These are phyloP conservation scores for Solanum arcanum DNA, from an alignment of 257 asterid species.

Conservation along the genomic window DNA sequence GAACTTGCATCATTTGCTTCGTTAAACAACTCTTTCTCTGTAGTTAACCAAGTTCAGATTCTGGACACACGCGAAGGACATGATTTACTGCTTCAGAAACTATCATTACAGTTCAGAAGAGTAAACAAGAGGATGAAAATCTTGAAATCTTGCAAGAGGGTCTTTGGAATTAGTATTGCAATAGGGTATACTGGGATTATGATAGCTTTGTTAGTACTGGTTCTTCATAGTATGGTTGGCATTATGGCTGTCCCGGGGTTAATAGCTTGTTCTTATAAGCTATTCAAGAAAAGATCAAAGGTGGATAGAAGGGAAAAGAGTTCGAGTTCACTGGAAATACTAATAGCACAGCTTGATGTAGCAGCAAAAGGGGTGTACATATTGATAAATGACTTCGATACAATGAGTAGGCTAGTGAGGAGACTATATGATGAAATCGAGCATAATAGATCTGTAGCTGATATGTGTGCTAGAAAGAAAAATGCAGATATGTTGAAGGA, in stretches of 20 bases:
- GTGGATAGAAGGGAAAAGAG: background rate
- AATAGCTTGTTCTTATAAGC: constrained; percentile 1
- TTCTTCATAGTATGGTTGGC: constrained; percentile 24
- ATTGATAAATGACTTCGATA: constrained; percentile 52
- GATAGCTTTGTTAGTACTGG: constrained; percentile 16
- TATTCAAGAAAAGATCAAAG: constrained; percentile 10
- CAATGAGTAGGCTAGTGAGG: constrained; percentile 37
- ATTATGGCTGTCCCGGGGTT: constrained; percentile 20
- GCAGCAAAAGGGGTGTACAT: constrained; percentile 63
- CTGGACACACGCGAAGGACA: constrained; percentile 27
- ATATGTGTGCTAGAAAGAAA: constrained; percentile 32
- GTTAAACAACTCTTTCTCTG: constrained; percentile 35
- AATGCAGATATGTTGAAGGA: constrained; percentile 33
- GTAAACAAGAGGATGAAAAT: constrained; percentile 24
- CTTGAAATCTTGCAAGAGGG: constrained; percentile 13
- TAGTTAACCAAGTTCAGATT: constrained; percentile 18
- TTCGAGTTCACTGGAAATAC: constrained; percentile 5
- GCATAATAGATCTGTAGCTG: constrained; percentile 35
- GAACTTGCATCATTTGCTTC: constrained; percentile 28
- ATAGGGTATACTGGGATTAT: constrained; percentile 18
- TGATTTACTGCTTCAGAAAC: constrained; percentile 16
- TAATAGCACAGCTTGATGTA: constrained; percentile 34
- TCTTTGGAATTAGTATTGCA: constrained; percentile 10
- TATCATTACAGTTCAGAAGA: constrained; percentile 26
- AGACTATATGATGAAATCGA: constrained; percentile 44